Base-by-base conservation (phyloP, 2,329 filamentous ascomycete species). In the Diplodia intermedia region DNA sequence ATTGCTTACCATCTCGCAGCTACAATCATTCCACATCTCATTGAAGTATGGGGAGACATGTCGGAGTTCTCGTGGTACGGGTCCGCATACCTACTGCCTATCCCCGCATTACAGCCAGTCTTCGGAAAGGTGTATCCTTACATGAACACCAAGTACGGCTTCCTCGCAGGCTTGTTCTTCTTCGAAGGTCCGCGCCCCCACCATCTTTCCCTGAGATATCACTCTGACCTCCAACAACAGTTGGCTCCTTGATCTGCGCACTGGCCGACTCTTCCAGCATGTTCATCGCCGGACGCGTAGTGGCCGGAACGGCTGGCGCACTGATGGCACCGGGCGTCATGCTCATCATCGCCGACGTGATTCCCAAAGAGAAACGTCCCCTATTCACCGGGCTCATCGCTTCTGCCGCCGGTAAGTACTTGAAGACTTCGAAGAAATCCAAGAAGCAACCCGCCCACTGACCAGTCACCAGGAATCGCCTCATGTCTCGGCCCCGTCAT, bases 271-370 rank as follows among this genome's bases (percentile, higher is more conserved):
- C 55, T 3, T 60, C 55, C 2, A 20, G 36, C 15, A 60, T 60
- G 55, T 60, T 60, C 38, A 60, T 60, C 23, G 55, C 55, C 3
- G 55, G 55, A n/a, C 55, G 55, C 11, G 36, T 20, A 3, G 20
- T 60, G 26, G 36, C 55, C 4, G 55, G 55, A 60, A 60, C 55
- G 12, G n/a, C 55, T 31, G 55, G 55, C 55, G 55, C 55, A 20
- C 36, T 60, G 11, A 60, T 60, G 55, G 55, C 55, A 18, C 55
- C 55, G 20, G 55, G 55, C 20, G 55, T 60, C n/a, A 60, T 60
- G 55, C 55, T 60, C 55, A 60, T 60, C 36, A 60, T 60, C 26
- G 55, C 55, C 55, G 55, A 60, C 23, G 55, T 60, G 20, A 47
- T 60, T 18, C 55, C 55, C 38, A 60, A 47, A 7, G 36, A 43